Evolutionary conservation across 305 asterid genomes (phyloP).

Genomic region (Nicotiana rustica): DNA sequence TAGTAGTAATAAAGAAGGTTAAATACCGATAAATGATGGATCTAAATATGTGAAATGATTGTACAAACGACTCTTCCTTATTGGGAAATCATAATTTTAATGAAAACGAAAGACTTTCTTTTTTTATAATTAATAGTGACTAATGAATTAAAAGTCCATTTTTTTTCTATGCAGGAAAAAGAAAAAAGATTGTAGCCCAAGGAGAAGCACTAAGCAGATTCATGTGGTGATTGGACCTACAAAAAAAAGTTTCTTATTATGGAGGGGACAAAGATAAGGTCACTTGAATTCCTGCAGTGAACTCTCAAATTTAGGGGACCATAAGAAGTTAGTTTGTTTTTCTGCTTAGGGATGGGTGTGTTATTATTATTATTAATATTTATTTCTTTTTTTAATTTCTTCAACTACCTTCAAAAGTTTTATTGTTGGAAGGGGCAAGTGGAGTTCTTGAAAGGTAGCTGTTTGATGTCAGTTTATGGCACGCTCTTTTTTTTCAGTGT

Average conservation of each 20-base stretch:
- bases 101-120: background rate
- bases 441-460: constrained; percentile 46
- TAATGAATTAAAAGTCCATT: background rate
- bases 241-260: constrained; percentile 32
- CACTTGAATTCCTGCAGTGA: constrained; percentile 33
- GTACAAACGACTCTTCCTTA: background rate
- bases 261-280: constrained; percentile 37
- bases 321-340: background rate
- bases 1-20: background rate
- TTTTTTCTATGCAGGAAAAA: constrained; percentile 2
- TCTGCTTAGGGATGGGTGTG: constrained; percentile 46
- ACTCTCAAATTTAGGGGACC: constrained; percentile 25
- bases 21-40: background rate
- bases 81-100: background rate
- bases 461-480: constrained; percentile 41
- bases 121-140: background rate
- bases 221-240: constrained; percentile 35
- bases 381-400: constrained; percentile 39
- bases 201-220: constrained; percentile 33
- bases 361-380: constrained; percentile 22
- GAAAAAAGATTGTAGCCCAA: background rate
- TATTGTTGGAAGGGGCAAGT: constrained; percentile 44
- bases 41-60: background rate
- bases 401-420: constrained; percentile 37
- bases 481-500: constrained; percentile 27